Evolutionary conservation across 176 grass and related monocot species (phyloP), one percentile per base, ranked within the genome.

Genomic region (Eleusine coracana): DNA sequence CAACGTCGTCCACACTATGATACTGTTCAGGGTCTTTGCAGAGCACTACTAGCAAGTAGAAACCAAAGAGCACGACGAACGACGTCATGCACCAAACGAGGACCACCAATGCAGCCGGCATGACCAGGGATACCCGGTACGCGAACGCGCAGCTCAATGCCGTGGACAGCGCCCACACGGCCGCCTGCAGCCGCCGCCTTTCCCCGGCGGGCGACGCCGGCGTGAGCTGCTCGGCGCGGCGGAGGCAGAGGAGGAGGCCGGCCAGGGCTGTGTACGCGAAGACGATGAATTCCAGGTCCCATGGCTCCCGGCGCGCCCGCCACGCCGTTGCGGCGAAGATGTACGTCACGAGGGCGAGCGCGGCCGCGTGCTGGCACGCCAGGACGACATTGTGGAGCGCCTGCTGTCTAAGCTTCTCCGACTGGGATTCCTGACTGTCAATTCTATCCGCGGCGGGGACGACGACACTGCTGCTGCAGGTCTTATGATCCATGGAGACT

Each of bases 321-420:
- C 72, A 52, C 62, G 63, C 82, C 37, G 73, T 17, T 11, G 0
- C 6, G 10, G 18, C 54, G 48, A 79, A n/a, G 25, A 10, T 76
- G 85, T 37, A 82, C 45, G 15, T 36, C 25, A 65, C 79, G 16
- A 84, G 60, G 28, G 14, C 61, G 52, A 72, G 68, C 71, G 75
- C 60, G 17, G 80, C 83, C 6, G 11, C 54, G 54, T 20, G 8
- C 9, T 0, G 1, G 58, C 58, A 58, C 54, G 18, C 18, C 5
- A 58, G 54, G 5, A 21, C 54, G 54, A 58, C 18, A 2, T 58
- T 7, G 54, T 20, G 18, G 18, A 21, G 54, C 1, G 9, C 10
- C 9, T 46, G 44, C 9, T 46, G 44, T 10, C 9, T 8, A 10
- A 12, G 9, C 9, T 21, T 6, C 54, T n/a, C 5, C 18, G 17